A percentile compares a stretch with the other conserved stretches of the same genome.
Evolutionary conservation across 257 asterid genomes (phyloP).

Genomic region (Penstemon eatonii): DNA sequence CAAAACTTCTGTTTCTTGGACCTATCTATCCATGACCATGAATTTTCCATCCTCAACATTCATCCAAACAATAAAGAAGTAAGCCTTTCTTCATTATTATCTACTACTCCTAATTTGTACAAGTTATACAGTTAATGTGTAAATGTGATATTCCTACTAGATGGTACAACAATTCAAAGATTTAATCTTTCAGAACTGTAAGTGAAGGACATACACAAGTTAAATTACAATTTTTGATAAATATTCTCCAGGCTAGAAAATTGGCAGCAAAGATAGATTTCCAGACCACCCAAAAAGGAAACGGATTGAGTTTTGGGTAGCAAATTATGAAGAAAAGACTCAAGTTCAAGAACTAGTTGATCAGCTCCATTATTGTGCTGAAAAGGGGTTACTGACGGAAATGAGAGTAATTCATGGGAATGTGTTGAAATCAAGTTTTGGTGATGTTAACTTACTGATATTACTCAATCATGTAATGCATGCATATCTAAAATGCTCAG

Average conservation of each 20-base stretch:
- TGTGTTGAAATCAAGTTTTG: constrained; percentile 36
- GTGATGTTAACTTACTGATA: constrained; percentile 39
- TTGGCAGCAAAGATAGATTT: constrained; percentile 21
- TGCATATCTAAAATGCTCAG: constrained; percentile 56
- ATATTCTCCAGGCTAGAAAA: constrained; percentile 27
- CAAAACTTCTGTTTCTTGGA: constrained; percentile 25
- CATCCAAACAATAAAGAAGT: constrained; percentile 22
- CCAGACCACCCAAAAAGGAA: constrained; percentile 25
- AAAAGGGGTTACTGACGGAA: constrained; percentile 33
- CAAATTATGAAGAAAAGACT: constrained; percentile 26
- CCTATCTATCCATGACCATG: constrained; percentile 21
- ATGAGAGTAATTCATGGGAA: constrained; percentile 43
- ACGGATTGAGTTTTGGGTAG: constrained; percentile 6
- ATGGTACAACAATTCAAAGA: neutral
- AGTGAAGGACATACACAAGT: constrained; percentile 6
- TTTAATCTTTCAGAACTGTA: constrained; percentile 10
- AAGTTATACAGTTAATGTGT: neutral
- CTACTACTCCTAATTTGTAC: neutral
- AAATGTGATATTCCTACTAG: constrained; percentile 1
- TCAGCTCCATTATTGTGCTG: constrained; percentile 45
- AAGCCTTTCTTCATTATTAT: constrained; percentile 18
- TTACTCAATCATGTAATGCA: constrained; percentile 51
- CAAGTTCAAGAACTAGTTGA: constrained; percentile 44
- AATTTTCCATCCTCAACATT: constrained; percentile 13
- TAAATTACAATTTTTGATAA: constrained; percentile 1